Evolutionary conservation across 164 flowering plant genomes (phyloP).

Genomic region (Piper longum): DNA sequence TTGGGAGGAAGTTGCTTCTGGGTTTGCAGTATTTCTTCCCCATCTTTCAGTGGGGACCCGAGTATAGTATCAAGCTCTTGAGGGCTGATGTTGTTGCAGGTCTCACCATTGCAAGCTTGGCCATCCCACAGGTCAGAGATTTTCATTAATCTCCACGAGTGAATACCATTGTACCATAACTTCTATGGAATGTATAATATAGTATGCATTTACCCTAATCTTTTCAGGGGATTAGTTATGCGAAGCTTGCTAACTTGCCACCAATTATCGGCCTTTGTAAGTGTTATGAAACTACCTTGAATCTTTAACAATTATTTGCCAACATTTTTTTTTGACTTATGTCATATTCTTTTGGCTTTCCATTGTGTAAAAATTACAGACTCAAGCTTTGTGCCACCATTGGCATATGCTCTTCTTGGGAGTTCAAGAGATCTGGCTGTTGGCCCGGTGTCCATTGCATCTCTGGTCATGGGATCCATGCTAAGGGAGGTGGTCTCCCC

Average conservation of each 20-base stretch:
- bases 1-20: constrained; percentile 27
- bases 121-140: constrained; percentile 41
- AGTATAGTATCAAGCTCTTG: constrained; percentile 22
- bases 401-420: constrained; percentile 44
- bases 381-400: constrained; percentile 67
- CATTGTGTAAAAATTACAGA: constrained; percentile 17
- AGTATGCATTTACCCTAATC: too few species aligned
- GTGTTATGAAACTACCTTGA: constrained; percentile 6
- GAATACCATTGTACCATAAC: too few species aligned
- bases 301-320: too few species aligned
- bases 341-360: neutral
- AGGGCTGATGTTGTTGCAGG: constrained; percentile 49
- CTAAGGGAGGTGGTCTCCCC: constrained; percentile 25
- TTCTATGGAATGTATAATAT: too few species aligned
- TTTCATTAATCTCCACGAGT: too few species aligned
- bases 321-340: too few species aligned
- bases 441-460: constrained; percentile 52
- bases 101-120: constrained; percentile 56
- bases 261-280: constrained; percentile 55
- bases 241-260: constrained; percentile 51
- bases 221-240: constrained; percentile 53
- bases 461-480: constrained; percentile 56
- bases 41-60: constrained; percentile 45
- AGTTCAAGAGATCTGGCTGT: constrained; percentile 48
- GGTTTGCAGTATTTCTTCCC: constrained; percentile 73